Evolutionary conservation across 371 early-diverging fungal genomes (phyloP).

Genomic region (Apophysomyces variabilis): DNA sequence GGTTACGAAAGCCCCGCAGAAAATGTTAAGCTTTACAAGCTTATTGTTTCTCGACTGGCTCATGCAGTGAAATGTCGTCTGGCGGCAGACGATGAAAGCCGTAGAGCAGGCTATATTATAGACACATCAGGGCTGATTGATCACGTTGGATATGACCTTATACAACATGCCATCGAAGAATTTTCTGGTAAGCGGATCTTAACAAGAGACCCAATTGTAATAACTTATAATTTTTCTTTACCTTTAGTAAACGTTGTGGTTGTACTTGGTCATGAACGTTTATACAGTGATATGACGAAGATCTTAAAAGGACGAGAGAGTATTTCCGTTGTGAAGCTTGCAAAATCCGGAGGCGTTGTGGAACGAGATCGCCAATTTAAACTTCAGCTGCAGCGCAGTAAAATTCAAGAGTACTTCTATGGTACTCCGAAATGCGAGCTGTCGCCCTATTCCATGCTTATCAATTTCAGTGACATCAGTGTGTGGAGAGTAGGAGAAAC

Average conservation of each 20-base stretch:
- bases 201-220: too few species aligned
- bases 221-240: neutral
- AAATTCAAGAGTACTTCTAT: conserved; percentile 94
- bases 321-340: conserved; percentile 79
- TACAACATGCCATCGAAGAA: conserved; percentile 66
- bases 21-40: conserved; percentile 77
- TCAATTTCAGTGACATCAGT: conserved; percentile 76
- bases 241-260: conserved; percentile 76
- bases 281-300: conserved; percentile 82
- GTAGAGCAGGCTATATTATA: conserved; percentile 69
- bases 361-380: conserved; percentile 78
- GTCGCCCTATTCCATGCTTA: conserved; percentile 83
- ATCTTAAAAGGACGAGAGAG: conserved; percentile 50
- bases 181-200: conserved; percentile 59
- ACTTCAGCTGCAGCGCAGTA: conserved; percentile 70
- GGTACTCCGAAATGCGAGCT: conserved; percentile 79
- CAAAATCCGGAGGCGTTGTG: conserved; percentile 95
- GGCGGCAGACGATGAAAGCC: conserved; percentile 66
- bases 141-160: conserved; percentile 66
- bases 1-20: conserved; percentile 82
- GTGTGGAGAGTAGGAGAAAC: conserved; percentile 88
- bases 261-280: conserved; percentile 91
- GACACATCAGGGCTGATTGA: conserved; percentile 72
- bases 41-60: conserved; percentile 67
- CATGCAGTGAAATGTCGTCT: conserved; percentile 66